Conservation (phyloP, 1,284 basidiomycete genomes). For the Leucoagaricus sp. region DNA sequence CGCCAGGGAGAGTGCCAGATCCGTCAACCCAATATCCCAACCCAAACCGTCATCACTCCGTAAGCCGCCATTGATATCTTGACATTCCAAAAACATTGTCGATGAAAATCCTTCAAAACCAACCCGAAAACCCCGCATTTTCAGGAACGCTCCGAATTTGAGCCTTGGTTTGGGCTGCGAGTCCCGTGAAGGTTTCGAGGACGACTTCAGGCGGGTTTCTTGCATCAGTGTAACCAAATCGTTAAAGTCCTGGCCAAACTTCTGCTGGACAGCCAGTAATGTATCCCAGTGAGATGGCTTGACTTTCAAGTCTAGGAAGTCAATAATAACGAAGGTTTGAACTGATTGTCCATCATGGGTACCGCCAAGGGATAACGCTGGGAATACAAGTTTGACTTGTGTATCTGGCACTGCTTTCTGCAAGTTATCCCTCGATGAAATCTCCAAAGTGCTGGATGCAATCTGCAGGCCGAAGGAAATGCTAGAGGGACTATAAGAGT, state of each 20-base stretch:
- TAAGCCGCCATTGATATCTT: constrained; percentile 66
- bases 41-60: constrained; percentile 42
- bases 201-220: constrained; percentile 51
- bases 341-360: constrained; percentile 49
- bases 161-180: constrained; percentile 18
- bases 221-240: constrained; percentile 70
- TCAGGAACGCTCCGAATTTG: constrained; percentile 53
- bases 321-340: constrained; percentile 61
- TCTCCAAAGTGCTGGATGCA: constrained; percentile 61
- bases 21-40: constrained; percentile 70
- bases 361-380: constrained; percentile 62
- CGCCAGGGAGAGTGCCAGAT: constrained; percentile 73
- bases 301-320: constrained; percentile 68
- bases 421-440: constrained; percentile 51
- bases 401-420: constrained; percentile 38
- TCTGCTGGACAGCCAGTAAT: constrained; percentile 76
- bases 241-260: constrained; percentile 85
- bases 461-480: constrained; percentile 65
- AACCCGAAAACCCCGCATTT: constrained; percentile 77
- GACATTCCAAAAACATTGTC: constrained; percentile 72
- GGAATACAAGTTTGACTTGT: constrained; percentile 63
- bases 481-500: constrained; percentile 32
- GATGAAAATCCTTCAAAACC: constrained; percentile 74
- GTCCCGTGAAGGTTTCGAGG: constrained; percentile 22
- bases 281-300: constrained; percentile 83